Evolutionary conservation across 2,329 filamentous ascomycete genomes (phyloP), one percentile per base, ranked within the genome.

Genomic region (Fusarium duplospermum): DNA sequence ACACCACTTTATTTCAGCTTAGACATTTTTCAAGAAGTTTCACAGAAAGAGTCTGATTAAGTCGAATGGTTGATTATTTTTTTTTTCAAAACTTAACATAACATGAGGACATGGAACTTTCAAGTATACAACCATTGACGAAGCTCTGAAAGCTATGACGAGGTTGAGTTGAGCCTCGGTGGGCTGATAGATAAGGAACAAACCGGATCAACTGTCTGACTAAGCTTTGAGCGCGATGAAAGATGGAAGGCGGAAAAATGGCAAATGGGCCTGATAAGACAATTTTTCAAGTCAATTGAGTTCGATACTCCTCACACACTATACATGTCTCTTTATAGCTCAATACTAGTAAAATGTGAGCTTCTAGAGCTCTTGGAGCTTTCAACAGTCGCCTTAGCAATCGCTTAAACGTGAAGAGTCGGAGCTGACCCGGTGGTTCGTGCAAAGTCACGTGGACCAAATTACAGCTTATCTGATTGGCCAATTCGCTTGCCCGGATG

Each of bases 401-500:
- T 65, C 63, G 70, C 56, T 50, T 33, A 22, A 70, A 67, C 40
- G 62, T 73, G 40, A 64, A 71, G 45, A 70, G 42, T 60, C 45
- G 60, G 60, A 75, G 69, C 69, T 65, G 20, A 13, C 31, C 52
- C 14, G 24, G 52, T 38, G 33, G 52, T 64, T 75, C 54, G 36
- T 58, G 42, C 27, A 13, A 68, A 63, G 69, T 83, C 82, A 83
- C 82, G 81, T 83, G 82, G 70, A 64, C 14, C 4, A 35, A 65
- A 80, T 70, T 71, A 69, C 38, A 57, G 36, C 40, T 10, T 2
- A 38, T 61, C 18, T 76, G 72, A 83, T 83, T 83, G 82, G 82
- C 56, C 82, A 83, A 83, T 83, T 79, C 76, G 50, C 61, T 57
- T 66, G 57, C 63, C 64, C 68, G 71, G 80, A 77, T 78, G 80